Conservation (phyloP, 345 rosid genomes). For the Eucalyptus tenuipes region DNA sequence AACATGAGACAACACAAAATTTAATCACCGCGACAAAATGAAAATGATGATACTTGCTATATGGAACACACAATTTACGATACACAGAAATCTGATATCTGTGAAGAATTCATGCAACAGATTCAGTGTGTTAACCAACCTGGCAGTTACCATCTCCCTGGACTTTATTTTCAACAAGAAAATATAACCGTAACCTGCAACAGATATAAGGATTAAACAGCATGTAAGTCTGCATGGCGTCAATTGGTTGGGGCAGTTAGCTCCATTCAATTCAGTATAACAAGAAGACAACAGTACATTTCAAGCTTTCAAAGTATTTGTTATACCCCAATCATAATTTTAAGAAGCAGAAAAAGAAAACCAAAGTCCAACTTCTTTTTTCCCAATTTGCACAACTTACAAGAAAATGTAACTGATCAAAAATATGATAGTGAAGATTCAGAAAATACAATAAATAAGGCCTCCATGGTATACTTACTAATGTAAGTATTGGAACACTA, state of each 20-base stretch:
- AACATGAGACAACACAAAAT: neutral
- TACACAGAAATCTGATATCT: neutral
- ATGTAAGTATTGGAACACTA: neutral
- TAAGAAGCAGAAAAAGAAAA: neutral
- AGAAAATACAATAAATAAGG: neutral
- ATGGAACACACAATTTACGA: neutral
- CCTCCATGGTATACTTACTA: neutral
- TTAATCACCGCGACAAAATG: neutral
- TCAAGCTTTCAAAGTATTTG: neutral
- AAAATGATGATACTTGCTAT: neutral
- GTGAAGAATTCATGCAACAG: neutral
- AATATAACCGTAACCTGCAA: conserved; percentile 35
- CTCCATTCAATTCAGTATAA: neutral
- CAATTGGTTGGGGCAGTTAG: neutral
- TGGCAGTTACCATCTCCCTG: conserved; percentile 77
- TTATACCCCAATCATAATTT: neutral
- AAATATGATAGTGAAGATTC: neutral
- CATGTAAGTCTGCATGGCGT: neutral
- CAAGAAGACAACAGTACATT: neutral
- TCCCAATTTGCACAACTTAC: neutral
- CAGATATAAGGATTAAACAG: neutral
- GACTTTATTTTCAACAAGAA: conserved; percentile 46
- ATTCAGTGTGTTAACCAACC: conserved; percentile 15
- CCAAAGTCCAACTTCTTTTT: neutral
- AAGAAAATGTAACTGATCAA: neutral